phyloP scores from a whole-genome alignment of 495 filamentous ascomycete species.

The Evansstolkia leycettana region DNA sequence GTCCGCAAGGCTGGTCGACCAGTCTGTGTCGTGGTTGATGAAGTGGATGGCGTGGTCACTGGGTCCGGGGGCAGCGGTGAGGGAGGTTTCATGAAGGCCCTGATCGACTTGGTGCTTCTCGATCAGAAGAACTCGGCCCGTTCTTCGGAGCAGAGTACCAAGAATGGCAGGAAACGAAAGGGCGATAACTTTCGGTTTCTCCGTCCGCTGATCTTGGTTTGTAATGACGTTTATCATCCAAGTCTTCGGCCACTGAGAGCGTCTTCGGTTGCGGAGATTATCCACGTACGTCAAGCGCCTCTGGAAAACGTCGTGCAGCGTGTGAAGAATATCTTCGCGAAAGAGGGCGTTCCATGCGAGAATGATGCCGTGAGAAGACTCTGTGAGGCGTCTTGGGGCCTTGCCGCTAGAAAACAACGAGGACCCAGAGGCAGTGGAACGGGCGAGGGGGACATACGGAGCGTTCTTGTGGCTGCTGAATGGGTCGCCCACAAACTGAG shows the following conservation, averaged over 20 bases:
- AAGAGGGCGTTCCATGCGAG: constrained; percentile 76
- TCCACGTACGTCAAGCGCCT: constrained; percentile 83
- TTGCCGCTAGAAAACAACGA: constrained; percentile 51
- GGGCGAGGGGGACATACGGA: constrained; percentile 81
- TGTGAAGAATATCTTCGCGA: constrained; percentile 69
- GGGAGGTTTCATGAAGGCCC: constrained; percentile 87
- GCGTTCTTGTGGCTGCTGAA: constrained; percentile 86
- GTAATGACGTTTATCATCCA: constrained; percentile 95
- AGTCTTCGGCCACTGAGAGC: constrained; percentile 74
- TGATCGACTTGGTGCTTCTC: constrained; percentile 74
- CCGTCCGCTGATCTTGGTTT: constrained; percentile 83
- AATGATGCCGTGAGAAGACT: constrained; percentile 77
- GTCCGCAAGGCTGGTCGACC: constrained; percentile 67
- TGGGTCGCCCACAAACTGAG: constrained; percentile 80
- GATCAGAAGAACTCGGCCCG: constrained; percentile 68
- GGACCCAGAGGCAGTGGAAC: constrained; percentile 38
- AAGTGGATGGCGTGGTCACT: constrained; percentile 85
- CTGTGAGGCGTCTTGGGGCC: constrained; percentile 89
- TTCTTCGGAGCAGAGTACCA: constrained; percentile 19
- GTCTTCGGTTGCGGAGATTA: constrained; percentile 71
- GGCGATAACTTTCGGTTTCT: constrained; percentile 74
- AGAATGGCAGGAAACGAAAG: constrained; percentile 43
- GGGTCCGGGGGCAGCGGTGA: constrained; percentile 60
- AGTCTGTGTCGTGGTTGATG: constrained; percentile 88
- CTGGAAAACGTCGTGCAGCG: constrained; percentile 75